These are phyloP conservation scores for Phytophthora aleatoria DNA, from an alignment of 352 stramenopile genomes.

Conservation along the genomic window DNA sequence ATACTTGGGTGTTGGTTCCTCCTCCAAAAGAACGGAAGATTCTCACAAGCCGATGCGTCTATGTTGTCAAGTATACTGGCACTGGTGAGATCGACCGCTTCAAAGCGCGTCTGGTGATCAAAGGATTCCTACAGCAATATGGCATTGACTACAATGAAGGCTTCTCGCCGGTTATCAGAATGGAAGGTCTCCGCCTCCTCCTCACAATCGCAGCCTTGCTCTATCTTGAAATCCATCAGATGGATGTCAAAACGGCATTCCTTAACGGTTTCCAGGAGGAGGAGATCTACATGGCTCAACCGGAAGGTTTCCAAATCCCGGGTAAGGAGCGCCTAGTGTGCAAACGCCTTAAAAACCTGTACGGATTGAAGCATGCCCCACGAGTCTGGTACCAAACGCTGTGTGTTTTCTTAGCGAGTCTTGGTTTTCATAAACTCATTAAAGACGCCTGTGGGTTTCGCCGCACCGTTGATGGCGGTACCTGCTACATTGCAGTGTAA, in stretches of 20 bases:
- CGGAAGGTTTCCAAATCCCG: not conserved
- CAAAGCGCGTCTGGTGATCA: not conserved
- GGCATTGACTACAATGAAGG: not conserved
- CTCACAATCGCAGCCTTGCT: not conserved
- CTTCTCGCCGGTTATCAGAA: not conserved
- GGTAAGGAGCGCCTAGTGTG: not conserved
- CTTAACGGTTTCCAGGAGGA: not conserved
- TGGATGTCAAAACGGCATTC: no score
- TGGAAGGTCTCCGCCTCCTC: not conserved
- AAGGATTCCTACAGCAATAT: not conserved
- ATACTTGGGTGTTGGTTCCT: no score
- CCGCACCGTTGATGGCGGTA: no score
- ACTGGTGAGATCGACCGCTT: not conserved
- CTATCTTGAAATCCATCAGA: not conserved
- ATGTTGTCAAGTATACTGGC: no score
- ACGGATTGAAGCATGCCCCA: not conserved
- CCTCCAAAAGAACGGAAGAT: no score
- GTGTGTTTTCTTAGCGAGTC: no score
- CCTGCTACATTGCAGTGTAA: no score
- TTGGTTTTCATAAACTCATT: no score
- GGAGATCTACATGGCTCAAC: not conserved
- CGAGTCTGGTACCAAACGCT: no score
- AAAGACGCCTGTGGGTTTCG: no score
- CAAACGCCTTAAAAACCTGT: not conserved
- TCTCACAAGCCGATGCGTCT: not conserved